Base-by-base conservation (phyloP, 306 rosid genomes). In the Pyrus betulifolia region DNA sequence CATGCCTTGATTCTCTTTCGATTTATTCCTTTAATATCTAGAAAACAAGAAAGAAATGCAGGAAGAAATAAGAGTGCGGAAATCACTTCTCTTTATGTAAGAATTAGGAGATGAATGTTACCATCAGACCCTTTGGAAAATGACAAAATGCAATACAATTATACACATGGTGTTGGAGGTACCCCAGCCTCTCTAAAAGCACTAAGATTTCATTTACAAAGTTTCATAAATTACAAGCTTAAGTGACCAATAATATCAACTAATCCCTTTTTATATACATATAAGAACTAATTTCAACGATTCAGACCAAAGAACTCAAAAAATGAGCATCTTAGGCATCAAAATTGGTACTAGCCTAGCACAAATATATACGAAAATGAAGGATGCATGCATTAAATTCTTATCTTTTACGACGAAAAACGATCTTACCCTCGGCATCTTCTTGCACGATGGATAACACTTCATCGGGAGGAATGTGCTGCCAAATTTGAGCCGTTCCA, bases 401-500 rank as follows among this genome's bases (percentile, higher is more conserved):
- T 30, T 30, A 84, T 85, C 76, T 82, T 49, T 70, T 81, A 64
- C 91, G 77, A 63, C 97, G 80, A 61, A 85, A 85, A 75, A 79
- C 74, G 74, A 82, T 80, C 87, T 67, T 89, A 4, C 97, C 97
- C 72, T 86, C 81, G 6, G 93, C 95, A 81, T 91, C 97, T 70
- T 89, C 86, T 77, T 72, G 82, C 52, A 91, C 62, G 76, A 84
- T 85, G 23, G 67, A 28, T 75, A 84, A 78, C 11, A 84, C 82
- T 78, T 89, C 79, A 35, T 74, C 35, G 10, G 93, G 97, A 75
- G 97, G 95, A 76, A 45, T 19, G 19, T 67, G 35, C 70, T 71
- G 76, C 97, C 97, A 88, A 69, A 88, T 76, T 70, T 8, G 66
- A 71, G 89, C 91, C 11, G 76, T 70, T 4, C 85, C 63, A 69